These are phyloP conservation scores for Boletus rubroflammeus DNA, from an alignment of 768 basidiomycete species.

Conservation along the genomic window DNA sequence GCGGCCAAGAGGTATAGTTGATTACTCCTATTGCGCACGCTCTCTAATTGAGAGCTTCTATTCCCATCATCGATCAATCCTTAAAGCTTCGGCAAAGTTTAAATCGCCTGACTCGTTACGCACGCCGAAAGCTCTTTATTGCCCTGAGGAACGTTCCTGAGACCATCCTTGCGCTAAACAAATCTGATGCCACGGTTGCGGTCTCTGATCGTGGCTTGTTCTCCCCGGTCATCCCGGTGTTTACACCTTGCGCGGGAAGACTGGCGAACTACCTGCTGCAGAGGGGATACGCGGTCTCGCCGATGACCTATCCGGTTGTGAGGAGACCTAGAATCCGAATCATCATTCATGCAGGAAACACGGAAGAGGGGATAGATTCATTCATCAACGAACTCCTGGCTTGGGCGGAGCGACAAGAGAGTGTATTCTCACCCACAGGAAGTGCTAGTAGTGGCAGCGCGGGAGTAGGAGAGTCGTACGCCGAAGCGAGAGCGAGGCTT, in stretches of 20 bases:
- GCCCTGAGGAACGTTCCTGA: constrained; percentile 6
- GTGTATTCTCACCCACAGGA: neutral
- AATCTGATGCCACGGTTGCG: neutral
- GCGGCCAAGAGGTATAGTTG: constrained; percentile 18
- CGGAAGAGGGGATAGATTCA: constrained; percentile 14
- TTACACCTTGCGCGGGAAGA: constrained; percentile 5
- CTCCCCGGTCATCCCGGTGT: constrained; percentile 23
- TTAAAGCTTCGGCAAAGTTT: constrained; percentile 16
- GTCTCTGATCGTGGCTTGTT: neutral
- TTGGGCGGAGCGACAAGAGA: constrained; percentile 9
- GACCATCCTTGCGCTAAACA: constrained; percentile 3
- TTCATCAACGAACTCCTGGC: constrained; percentile 6
- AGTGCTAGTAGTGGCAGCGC: neutral
- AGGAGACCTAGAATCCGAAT: constrained; percentile 16
- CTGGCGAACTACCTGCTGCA: constrained; percentile 13
- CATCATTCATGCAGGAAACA: constrained; percentile 17
- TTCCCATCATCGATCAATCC: neutral
- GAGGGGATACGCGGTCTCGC: constrained; percentile 12
- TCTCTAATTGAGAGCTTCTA: neutral
- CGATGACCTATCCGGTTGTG: constrained; percentile 14
- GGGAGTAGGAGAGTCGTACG: neutral
- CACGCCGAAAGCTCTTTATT: constrained; percentile 5
- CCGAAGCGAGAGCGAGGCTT: constrained; percentile 13
- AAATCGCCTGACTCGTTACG: constrained; percentile 9
- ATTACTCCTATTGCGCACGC: neutral